Evolutionary conservation across 805 yeast species (phyloP).

Genomic region (Candida gorgasii): DNA sequence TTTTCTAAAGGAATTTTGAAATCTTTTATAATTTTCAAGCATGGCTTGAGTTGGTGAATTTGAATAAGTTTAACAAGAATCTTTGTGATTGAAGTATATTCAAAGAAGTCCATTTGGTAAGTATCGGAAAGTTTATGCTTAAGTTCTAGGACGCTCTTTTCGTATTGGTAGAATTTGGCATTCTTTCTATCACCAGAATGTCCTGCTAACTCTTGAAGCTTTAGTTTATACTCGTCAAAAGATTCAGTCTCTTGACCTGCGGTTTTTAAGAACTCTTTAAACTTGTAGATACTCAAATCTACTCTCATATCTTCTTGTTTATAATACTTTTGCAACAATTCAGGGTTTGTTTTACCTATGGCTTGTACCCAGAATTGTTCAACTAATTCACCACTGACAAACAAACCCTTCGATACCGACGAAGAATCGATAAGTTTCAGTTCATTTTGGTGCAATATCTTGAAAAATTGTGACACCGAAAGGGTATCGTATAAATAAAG

Average conservation of each 20-base stretch:
- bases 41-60: constrained; percentile 41
- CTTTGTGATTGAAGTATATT: constrained; percentile 25
- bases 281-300: constrained; percentile 20
- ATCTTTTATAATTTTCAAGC: constrained; percentile 30
- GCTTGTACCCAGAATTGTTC: constrained; percentile 38
- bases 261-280: constrained; percentile 22
- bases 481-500: constrained; percentile 54
- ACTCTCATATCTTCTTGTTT: constrained; percentile 31
- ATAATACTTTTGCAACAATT: constrained; percentile 28
- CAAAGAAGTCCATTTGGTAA: constrained; percentile 31
- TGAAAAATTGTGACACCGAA: constrained; percentile 67
- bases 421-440: constrained; percentile 33
- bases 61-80: constrained; percentile 29
- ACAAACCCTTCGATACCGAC: constrained; percentile 17
- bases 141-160: constrained; percentile 33
- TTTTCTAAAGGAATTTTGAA: constrained; percentile 31
- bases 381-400: constrained; percentile 39
- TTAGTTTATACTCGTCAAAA: constrained; percentile 25
- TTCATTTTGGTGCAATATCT: constrained; percentile 54
- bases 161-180: constrained; percentile 25
- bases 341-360: constrained; percentile 25
- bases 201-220: constrained; percentile 22
- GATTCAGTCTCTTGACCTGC: constrained; percentile 11
- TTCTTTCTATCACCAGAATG: constrained; percentile 23
- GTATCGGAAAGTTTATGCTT: constrained; percentile 34